These are phyloP conservation scores for Boechera stricta DNA, from an alignment of 345 rosid genomes.

Conservation along the genomic window DNA sequence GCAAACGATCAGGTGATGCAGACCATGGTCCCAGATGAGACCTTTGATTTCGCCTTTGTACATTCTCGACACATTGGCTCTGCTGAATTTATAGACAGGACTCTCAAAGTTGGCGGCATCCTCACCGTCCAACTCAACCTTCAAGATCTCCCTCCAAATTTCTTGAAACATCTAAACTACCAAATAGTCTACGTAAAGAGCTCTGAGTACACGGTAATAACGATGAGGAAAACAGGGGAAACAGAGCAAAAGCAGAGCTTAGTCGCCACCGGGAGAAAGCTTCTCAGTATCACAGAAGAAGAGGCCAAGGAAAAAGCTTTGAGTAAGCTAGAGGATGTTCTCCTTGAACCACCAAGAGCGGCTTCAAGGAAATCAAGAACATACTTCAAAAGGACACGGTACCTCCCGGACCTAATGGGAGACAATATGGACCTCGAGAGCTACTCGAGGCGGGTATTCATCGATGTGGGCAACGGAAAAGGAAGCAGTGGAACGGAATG, in stretches of 20 bases:
- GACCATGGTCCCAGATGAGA: slow-evolving; percentile 45
- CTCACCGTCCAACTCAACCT: slow-evolving; percentile 48
- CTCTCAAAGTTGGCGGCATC: slow-evolving; percentile 68
- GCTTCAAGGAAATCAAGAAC: slow-evolving; percentile 62
- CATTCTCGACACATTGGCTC: slow-evolving; percentile 41
- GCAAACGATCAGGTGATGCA: slow-evolving; percentile 51
- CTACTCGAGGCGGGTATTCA: slow-evolving; percentile 67
- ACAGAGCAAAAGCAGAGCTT: slow-evolving; percentile 2
- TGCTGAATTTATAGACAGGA: slow-evolving; percentile 58
- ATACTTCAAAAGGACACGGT: slow-evolving; percentile 61
- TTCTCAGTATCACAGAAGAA: slow-evolving; percentile 43
- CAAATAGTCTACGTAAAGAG: slow-evolving; percentile 56
- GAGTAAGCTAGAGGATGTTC: slow-evolving; percentile 72
- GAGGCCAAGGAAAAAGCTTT: slow-evolving; percentile 62
- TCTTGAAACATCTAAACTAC: slow-evolving; percentile 56
- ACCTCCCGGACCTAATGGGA: slow-evolving; percentile 66
- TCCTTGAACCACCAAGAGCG: slow-evolving; percentile 79
- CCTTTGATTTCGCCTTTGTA: slow-evolving; percentile 59
- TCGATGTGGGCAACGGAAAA: slow-evolving; percentile 60
- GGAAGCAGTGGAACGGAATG: slow-evolving; percentile 63
- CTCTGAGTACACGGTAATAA: slow-evolving; percentile 50
- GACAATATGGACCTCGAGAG: slow-evolving; percentile 63
- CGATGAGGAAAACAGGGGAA: slow-evolving; percentile 56
- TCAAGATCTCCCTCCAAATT: slow-evolving; percentile 40
- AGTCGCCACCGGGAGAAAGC: slow-evolving; percentile 44